Conservation (phyloP, 495 filamentous ascomycete species). For the Aspergillus steynii region DNA sequence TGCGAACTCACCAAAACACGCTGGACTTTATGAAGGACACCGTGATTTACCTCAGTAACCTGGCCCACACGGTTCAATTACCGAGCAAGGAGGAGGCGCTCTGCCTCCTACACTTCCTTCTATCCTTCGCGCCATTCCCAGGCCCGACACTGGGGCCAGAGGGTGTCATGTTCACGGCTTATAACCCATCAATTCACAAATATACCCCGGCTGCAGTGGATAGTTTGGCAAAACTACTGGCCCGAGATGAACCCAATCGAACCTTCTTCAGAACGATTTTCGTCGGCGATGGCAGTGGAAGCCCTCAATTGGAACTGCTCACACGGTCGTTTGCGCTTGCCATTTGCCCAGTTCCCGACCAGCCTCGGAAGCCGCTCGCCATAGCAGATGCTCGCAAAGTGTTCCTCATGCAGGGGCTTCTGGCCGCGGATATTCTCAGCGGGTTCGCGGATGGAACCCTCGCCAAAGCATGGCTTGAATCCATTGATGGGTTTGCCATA, state of each 20-base stretch:
- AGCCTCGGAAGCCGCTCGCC: constrained; percentile 50
- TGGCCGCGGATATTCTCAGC: constrained; percentile 87
- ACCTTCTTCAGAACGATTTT: constrained; percentile 80
- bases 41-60: constrained; percentile 83
- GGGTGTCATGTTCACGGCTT: constrained; percentile 72
- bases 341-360: constrained; percentile 79
- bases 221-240: constrained; percentile 85
- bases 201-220: constrained; percentile 91
- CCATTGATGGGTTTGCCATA: constrained; percentile 80
- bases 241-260: constrained; percentile 90
- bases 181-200: constrained; percentile 76
- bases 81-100: constrained; percentile 86
- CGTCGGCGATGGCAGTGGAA: constrained; percentile 61
- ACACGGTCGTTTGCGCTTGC: constrained; percentile 88
- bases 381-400: constrained; percentile 81
- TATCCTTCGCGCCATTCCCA: constrained; percentile 82
- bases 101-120: constrained; percentile 82
- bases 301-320: constrained; percentile 73
- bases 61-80: constrained; percentile 75
- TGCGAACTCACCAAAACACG: constrained; percentile 77
- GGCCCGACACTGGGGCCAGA: constrained; percentile 54
- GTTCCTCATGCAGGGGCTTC: constrained; percentile 83
- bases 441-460: constrained; percentile 69
- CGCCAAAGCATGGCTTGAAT: constrained; percentile 80
- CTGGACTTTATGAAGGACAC: constrained; percentile 97